A percentile compares a stretch with the other conserved stretches of the same genome.
phyloP scores from a whole-genome alignment of 495 filamentous ascomycete genomes.

The Letharia columbiana region DNA sequence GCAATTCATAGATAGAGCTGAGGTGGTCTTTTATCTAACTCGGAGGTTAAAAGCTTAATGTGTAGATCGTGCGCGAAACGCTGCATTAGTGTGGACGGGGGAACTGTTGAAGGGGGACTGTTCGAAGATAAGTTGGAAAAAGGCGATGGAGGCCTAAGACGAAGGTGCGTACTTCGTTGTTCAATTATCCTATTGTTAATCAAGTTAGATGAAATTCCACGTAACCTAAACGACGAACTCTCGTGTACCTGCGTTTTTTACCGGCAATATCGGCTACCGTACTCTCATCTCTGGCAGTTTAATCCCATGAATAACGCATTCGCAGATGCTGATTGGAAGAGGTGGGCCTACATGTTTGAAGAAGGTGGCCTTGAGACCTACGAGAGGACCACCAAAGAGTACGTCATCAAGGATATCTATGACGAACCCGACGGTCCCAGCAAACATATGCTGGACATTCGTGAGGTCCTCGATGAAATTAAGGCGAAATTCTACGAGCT shows the following conservation, averaged over 20 bases:
- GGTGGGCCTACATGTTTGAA: constrained; percentile 4
- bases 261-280: constrained; percentile 3
- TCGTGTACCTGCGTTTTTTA: neutral
- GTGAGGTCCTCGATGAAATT: constrained; percentile 1
- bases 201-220: too few species aligned
- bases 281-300: neutral
- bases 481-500: too few species aligned
- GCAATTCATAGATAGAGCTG: too few species aligned
- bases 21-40: too few species aligned
- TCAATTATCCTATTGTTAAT: neutral
- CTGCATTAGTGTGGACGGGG: too few species aligned
- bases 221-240: neutral
- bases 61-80: too few species aligned
- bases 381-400: constrained; percentile 5
- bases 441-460: constrained; percentile 4
- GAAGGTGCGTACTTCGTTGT: neutral
- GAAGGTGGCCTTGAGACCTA: neutral
- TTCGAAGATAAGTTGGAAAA: too few species aligned
- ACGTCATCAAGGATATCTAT: constrained; percentile 9
- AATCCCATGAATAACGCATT: neutral
- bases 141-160: neutral
- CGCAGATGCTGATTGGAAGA: neutral
- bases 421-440: neutral
- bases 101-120: too few species aligned
- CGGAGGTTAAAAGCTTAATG: too few species aligned